Base-by-base conservation (phyloP, 257 asterid species). In the Salvia hispanica region DNA sequence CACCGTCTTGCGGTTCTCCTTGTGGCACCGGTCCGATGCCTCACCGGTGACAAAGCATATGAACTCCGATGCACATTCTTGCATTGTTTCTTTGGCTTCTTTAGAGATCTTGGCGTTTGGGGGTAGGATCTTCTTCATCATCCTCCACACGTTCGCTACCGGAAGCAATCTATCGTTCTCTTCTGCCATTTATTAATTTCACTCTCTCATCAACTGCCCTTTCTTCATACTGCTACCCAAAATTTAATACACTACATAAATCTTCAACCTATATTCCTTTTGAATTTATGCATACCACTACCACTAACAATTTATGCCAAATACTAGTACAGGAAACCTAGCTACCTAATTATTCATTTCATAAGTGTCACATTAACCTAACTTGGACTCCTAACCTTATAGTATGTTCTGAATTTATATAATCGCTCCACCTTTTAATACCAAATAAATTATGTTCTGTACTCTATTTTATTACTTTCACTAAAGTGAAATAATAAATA, bases 61-160 rank as follows among this genome's bases (percentile, higher is more conserved):
- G 74, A 87, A 87, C 78, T 85, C 95, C 0, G 92, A 74, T 6
- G 81, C 92, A 53, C 92, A 85, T 67, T 83, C 92, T 73, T 87
- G 95, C 71, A 85, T 71, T 62, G 69, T 81, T 66, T 81, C 84
- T 55, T 83, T 87, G 45, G 89, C 86, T 45, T 87, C 92, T 72
- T 80, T 85, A 0, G 95, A 83, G 21, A 87, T 72, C 77, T 83
- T 87, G 9, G 92, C 87, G 9, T 46, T 73, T 4, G 79, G 69
- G 45, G 92, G 95, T 18, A 87, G 79, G 71, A 81, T 77, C 56
- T 77, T 74, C 74, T 78, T 85, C 95, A 87, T 87, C 51, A 87
- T 80, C 78, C 91, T 54, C 28, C 89, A 89, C 14, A 85, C 85
- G 44, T 87, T 87, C 16, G 95, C 92, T 11, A 87, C 80, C 2